These are phyloP conservation scores for Colletotrichum sansevieriae DNA, from an alignment of 2,329 filamentous ascomycete species.

Conservation along the genomic window DNA sequence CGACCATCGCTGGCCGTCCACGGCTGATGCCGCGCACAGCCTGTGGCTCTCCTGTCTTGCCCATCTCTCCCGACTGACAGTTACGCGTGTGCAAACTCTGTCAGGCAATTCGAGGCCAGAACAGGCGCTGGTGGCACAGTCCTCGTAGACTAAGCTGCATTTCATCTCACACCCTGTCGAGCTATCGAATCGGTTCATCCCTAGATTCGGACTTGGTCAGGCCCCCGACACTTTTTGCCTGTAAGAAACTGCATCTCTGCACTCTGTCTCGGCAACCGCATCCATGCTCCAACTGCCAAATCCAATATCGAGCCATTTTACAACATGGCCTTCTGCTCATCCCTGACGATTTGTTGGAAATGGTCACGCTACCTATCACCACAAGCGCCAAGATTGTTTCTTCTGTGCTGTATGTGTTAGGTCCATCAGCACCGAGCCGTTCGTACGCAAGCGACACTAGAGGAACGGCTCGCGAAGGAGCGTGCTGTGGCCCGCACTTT, in stretches of 20 bases:
- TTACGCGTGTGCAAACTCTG: conserved; percentile 8
- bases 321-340: conserved; percentile 10
- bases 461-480: conserved; percentile 6
- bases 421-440: conserved; percentile 24
- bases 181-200: conserved; percentile 29
- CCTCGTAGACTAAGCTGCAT: conserved; percentile 17
- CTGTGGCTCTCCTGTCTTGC: background rate
- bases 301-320: conserved; percentile 1
- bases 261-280: conserved; percentile 11
- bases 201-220: conserved; percentile 26
- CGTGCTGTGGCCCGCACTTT: too few relatives aligned
- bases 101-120: conserved; percentile 8
- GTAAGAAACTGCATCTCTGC: conserved; percentile 16
- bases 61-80: background rate
- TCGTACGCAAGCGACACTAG: background rate
- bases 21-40: background rate
- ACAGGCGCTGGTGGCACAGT: conserved; percentile 11
- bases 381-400: conserved; percentile 9
- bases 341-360: conserved; percentile 19
- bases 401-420: background rate
- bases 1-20: background rate
- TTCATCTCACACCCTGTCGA: conserved; percentile 11
- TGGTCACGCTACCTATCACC: conserved; percentile 21
- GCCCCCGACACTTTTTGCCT: background rate
- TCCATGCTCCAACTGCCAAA: conserved; percentile 5